Conservation (phyloP, 228 moss, liverwort and hornwort genomes). For the Sphagnum fallax region DNA sequence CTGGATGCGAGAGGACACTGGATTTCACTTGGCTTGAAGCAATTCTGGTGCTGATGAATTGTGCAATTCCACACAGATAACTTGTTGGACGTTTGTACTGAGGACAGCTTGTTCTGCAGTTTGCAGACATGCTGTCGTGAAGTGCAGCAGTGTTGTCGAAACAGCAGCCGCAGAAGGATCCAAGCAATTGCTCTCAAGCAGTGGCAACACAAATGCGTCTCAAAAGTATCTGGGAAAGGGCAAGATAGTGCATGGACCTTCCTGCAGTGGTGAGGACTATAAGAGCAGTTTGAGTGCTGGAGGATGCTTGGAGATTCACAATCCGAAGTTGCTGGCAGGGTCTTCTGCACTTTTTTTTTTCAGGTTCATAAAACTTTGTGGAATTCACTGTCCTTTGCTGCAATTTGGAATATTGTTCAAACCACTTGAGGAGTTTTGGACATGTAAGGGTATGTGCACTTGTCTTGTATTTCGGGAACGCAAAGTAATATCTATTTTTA, state of each 20-base stretch:
- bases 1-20: too few species aligned
- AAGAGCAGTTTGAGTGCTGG: not conserved
- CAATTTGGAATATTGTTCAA: too few species aligned
- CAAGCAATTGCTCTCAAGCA: not conserved
- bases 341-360: conserved; percentile 10
- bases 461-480: too few species aligned
- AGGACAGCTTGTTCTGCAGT: conserved; percentile 4
- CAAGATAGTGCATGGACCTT: conserved; percentile 3
- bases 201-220: not conserved
- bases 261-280: conserved; percentile 5
- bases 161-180: not conserved
- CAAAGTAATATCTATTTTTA: too few species aligned
- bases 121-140: not conserved
- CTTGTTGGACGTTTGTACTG: conserved; percentile 50
- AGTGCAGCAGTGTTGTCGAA: conserved; percentile 8
- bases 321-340: conserved; percentile 34
- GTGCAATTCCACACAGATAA: conserved; percentile 11
- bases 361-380: conserved; percentile 17
- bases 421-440: too few species aligned
- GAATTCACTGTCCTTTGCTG: too few species aligned
- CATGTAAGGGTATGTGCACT: too few species aligned
- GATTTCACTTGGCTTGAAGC: too few species aligned
- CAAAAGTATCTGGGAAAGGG: conserved; percentile 8
- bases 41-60: too few species aligned
- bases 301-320: conserved; percentile 64